A percentile compares a stretch with the other conserved stretches of the same genome.
Evolutionary conservation across 23 red algal genomes (phyloP).

Genomic region (Pyropia yezoensis): DNA sequence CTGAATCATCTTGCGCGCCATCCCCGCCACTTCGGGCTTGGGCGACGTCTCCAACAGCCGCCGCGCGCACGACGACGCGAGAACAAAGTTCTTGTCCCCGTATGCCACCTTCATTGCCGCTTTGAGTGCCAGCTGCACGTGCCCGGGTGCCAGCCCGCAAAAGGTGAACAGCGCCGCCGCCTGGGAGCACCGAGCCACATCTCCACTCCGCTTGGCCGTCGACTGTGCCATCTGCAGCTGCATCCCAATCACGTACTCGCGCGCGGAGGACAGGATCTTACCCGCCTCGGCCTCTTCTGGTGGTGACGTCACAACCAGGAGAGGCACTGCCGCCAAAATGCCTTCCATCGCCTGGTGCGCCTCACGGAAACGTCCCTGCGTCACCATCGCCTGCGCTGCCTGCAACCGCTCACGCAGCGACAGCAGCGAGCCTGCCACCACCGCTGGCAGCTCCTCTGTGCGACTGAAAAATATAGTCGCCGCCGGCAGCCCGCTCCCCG

Average conservation of each 20-base stretch:
- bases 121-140: constrained; percentile 83
- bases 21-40: constrained; percentile 27
- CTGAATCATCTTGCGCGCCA: constrained; percentile 79
- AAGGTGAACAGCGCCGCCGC: constrained; percentile 83
- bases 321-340: constrained; percentile 58
- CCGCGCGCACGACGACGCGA: constrained; percentile 63
- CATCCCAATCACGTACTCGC: constrained; percentile 91
- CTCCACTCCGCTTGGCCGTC: constrained; percentile 47
- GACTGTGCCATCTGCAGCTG: constrained; percentile 53
- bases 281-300: constrained; percentile 62
- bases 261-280: constrained; percentile 41
- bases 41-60: constrained; percentile 76
- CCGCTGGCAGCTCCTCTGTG: constrained; percentile 8
- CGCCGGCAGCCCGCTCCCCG: constrained; percentile 18
- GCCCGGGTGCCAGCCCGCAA: constrained; percentile 72
- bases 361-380: constrained; percentile 68
- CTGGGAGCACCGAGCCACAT: constrained; percentile 53
- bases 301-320: constrained; percentile 44
- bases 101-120: constrained; percentile 94
- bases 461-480: constrained; percentile 28
- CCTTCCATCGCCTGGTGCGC: constrained; percentile 37
- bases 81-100: constrained; percentile 62
- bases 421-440: constrained; percentile 24
- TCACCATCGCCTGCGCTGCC: constrained; percentile 35
- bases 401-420: constrained; percentile 45